phyloP scores from a whole-genome alignment of 2,329 filamentous ascomycete genomes.

The Aspergillus chevalieri region DNA sequence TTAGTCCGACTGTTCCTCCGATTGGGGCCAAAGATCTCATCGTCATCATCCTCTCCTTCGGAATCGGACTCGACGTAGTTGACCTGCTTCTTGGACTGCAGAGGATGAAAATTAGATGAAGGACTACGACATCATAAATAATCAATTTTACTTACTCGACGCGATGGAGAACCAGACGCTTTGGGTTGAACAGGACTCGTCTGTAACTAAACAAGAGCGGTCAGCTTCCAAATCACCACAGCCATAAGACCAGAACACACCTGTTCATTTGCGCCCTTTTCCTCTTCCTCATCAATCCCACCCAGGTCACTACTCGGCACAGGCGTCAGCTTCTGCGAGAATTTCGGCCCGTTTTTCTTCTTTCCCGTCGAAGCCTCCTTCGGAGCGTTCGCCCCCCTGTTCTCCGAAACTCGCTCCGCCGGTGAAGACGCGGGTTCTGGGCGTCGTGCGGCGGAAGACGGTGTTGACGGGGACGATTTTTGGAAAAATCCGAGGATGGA shows the following conservation, averaged over 20 bases:
- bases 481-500: slow-evolving; percentile 77
- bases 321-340: slow-evolving; percentile 56
- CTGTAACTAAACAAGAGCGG: slow-evolving; percentile 26
- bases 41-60: slow-evolving; percentile 62
- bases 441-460: slow-evolving; percentile 18
- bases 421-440: slow-evolving; percentile 33
- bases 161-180: slow-evolving; percentile 64
- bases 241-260: neutral
- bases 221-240: neutral
- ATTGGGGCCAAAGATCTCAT: slow-evolving; percentile 61
- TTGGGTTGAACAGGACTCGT: slow-evolving; percentile 35
- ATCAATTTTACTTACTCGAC: slow-evolving; percentile 56
- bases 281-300: slow-evolving; percentile 61
- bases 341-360: slow-evolving; percentile 34
- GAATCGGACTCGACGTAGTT: slow-evolving; percentile 83
- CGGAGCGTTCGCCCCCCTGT: slow-evolving; percentile 18
- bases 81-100: slow-evolving; percentile 53
- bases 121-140: neutral
- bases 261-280: slow-evolving; percentile 36
- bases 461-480: slow-evolving; percentile 48
- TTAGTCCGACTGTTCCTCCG: slow-evolving; percentile 41
- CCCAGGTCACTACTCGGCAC: slow-evolving; percentile 73
- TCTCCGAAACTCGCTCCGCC: slow-evolving; percentile 27
- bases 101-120: neutral
- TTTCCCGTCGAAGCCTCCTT: slow-evolving; percentile 36